A percentile compares a stretch with the other conserved stretches of the same genome.
These are phyloP conservation scores for Gryganskiella cystojenkinii DNA, from an alignment of 192 early-diverging fungal species.

Conservation along the genomic window DNA sequence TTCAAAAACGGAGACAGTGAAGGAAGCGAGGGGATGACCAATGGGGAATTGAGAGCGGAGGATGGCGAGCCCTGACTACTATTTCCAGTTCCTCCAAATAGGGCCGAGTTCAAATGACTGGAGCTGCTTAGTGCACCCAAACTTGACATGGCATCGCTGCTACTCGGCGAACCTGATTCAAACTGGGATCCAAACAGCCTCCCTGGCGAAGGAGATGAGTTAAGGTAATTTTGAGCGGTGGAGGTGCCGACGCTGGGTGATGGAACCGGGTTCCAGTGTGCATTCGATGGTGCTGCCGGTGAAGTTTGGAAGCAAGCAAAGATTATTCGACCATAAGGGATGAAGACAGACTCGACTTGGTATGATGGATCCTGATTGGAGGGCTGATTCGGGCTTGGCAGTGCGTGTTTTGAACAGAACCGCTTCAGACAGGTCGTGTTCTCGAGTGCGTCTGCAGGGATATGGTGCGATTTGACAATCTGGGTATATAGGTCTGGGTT, in stretches of 20 bases:
- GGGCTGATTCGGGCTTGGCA: constrained; percentile 20
- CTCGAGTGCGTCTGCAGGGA: constrained; percentile 44
- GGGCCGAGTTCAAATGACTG: constrained; percentile 1
- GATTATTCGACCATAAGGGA: constrained; percentile 56
- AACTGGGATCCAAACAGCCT: constrained; percentile 14
- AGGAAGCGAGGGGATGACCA: constrained; percentile 41
- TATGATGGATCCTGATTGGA: constrained; percentile 24
- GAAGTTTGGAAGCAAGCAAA: constrained; percentile 57
- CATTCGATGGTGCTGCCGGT: constrained; percentile 15
- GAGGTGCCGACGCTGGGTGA: constrained; percentile 11
- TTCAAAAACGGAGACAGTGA: constrained; percentile 44
- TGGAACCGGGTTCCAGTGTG: constrained; percentile 8
- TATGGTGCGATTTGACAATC: constrained; percentile 52
- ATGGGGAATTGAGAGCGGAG: constrained; percentile 27
- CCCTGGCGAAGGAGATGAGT: constrained; percentile 16
- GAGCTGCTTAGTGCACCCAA: constrained; percentile 24
- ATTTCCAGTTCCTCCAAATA: constrained; percentile 13
- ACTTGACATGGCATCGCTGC: constrained; percentile 28
- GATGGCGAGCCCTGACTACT: constrained; percentile 12
- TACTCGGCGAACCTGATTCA: constrained; percentile 1
- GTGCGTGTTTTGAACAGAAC: constrained; percentile 49
- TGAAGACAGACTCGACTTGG: constrained; percentile 56
- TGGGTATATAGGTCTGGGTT: constrained; percentile 54
- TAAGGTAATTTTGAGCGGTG: constrained; percentile 13
- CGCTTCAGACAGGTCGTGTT: constrained; percentile 51